Evolutionary conservation across 352 stramenopile species (phyloP).

Genomic region (Pythium volutum): DNA sequence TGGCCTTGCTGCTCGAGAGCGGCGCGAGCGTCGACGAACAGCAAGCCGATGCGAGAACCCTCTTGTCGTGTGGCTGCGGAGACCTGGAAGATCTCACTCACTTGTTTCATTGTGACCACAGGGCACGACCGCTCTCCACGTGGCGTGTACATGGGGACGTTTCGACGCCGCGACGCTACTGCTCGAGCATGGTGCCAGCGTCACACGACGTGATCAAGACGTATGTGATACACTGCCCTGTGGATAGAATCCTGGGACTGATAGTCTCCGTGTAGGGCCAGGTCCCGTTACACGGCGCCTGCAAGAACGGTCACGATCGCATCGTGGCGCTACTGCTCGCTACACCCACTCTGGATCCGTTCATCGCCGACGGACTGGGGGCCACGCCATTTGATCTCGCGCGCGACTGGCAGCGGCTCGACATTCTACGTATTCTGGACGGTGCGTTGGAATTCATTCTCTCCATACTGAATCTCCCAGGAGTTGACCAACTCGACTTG

Average conservation of each 20-base stretch:
- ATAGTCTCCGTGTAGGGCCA: slow-evolving; percentile 29
- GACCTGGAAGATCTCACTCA: not conserved
- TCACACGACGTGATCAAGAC: slow-evolving; percentile 36
- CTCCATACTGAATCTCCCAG: not conserved
- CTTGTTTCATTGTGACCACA: slow-evolving; percentile 12
- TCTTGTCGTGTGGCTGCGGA: not conserved
- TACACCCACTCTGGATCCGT: slow-evolving; percentile 30
- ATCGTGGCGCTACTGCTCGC: slow-evolving; percentile 42
- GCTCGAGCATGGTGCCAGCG: slow-evolving; percentile 29
- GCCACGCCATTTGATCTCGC: slow-evolving; percentile 52
- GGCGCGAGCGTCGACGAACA: slow-evolving; percentile 38
- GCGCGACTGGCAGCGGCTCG: slow-evolving; percentile 49
- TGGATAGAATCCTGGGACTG: not conserved
- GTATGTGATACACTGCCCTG: slow-evolving; percentile 20
- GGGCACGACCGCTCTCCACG: slow-evolving; percentile 51
- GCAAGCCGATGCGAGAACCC: slow-evolving; percentile 37
- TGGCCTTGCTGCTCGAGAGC: slow-evolving; percentile 44
- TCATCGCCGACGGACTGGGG: slow-evolving; percentile 47
- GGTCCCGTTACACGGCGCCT: slow-evolving; percentile 51
- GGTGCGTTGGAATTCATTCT: no score
- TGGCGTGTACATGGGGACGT: slow-evolving; percentile 54
- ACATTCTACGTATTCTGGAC: slow-evolving; percentile 45
- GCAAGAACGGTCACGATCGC: slow-evolving; percentile 47
- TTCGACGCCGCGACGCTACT: slow-evolving; percentile 41
- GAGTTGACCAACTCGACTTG: no score